Evolutionary conservation across 441 rosid genomes (phyloP).

Genomic region (Pelargonium cotyledonis): DNA sequence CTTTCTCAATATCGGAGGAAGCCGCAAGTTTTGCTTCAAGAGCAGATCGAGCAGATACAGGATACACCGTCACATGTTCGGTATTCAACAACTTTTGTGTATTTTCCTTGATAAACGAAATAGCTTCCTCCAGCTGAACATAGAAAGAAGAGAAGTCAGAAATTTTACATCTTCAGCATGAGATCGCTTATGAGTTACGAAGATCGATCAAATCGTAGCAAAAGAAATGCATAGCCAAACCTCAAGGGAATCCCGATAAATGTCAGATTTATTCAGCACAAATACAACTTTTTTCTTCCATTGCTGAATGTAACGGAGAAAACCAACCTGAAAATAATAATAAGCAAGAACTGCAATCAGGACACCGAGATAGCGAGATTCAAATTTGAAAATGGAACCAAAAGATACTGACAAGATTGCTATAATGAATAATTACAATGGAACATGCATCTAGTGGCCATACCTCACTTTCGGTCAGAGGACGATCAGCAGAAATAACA

Average conservation of each 20-base stretch:
- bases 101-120: conserved; percentile 69
- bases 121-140: conserved; percentile 77
- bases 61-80: conserved; percentile 62
- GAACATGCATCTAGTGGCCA: conserved; percentile 16
- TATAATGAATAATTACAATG: not conserved
- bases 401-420: no score
- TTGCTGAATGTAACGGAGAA: conserved; percentile 84
- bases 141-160: not conserved
- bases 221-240: conserved; percentile 28
- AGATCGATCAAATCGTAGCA: conserved; percentile 5
- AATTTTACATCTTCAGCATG: not conserved
- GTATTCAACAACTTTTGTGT: conserved; percentile 66
- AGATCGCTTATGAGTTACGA: not conserved
- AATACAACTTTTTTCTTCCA: conserved; percentile 94
- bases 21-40: conserved; percentile 68
- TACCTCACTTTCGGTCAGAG: conserved; percentile 97
- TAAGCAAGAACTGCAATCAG: conserved; percentile 17
- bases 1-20: conserved; percentile 40
- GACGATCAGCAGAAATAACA: conserved; percentile 94
- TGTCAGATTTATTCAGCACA: conserved; percentile 83
- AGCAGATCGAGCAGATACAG: conserved; percentile 80
- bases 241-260: conserved; percentile 71
- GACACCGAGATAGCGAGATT: no score
- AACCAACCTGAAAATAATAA: conserved; percentile 52
- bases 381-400: no score